Conservation (phyloP, 768 basidiomycete genomes). For the Xerocomellus chrysenteron region DNA sequence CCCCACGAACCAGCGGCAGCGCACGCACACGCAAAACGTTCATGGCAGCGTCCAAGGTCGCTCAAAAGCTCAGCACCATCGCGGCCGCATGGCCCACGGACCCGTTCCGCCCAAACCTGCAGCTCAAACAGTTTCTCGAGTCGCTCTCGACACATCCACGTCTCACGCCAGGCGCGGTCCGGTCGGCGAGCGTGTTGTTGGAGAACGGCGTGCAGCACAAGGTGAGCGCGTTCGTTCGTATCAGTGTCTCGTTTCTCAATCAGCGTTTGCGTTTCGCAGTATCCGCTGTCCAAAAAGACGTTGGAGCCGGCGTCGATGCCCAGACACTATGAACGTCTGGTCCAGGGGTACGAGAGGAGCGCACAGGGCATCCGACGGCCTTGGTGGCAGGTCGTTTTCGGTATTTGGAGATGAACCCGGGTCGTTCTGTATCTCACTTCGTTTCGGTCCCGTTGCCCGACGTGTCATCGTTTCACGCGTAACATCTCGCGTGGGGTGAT, state of each 20-base stretch:
- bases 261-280: conserved; percentile 41
- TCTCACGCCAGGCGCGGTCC: conserved; percentile 59
- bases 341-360: conserved; percentile 74
- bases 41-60: conserved; percentile 38
- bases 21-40: not conserved
- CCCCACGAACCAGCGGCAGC: not conserved
- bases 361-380: conserved; percentile 73
- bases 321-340: conserved; percentile 67
- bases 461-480: not conserved
- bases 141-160: conserved; percentile 69
- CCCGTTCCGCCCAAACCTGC: conserved; percentile 75
- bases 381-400: conserved; percentile 84
- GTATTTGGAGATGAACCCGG: conserved; percentile 49
- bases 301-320: conserved; percentile 71
- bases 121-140: conserved; percentile 62
- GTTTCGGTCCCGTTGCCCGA: not conserved
- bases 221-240: conserved; percentile 36
- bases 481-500: not conserved
- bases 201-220: conserved; percentile 57
- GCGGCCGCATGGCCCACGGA: conserved; percentile 67
- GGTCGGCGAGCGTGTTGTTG: conserved; percentile 54
- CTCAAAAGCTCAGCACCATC: conserved; percentile 51
- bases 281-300: conserved; percentile 61
- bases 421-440: not conserved
- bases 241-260: not conserved